A percentile compares a stretch with the other conserved stretches of the same genome.
These are phyloP conservation scores for Vicia villosa DNA, from an alignment of 306 rosid species.

Conservation along the genomic window DNA sequence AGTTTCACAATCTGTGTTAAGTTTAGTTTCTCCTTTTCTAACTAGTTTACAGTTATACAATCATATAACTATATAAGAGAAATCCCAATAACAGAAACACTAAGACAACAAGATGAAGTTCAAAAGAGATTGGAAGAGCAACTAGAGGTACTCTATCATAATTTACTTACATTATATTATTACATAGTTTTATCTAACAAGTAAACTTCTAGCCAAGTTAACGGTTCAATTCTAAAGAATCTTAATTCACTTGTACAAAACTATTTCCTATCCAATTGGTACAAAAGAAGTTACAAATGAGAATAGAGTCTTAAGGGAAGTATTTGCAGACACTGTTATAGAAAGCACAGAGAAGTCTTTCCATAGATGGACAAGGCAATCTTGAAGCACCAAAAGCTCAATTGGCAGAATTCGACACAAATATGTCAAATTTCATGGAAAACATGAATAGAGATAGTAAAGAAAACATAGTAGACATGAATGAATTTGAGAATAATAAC, in stretches of 20 bases:
- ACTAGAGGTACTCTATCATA: conserved; percentile 64
- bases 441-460: conserved; percentile 62
- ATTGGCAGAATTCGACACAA: conserved; percentile 49
- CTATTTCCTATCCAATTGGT: conserved; percentile 44
- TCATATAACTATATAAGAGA: conserved; percentile 44
- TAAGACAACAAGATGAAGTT: conserved; percentile 64
- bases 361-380: conserved; percentile 51
- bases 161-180: too few relatives aligned
- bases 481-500: conserved; percentile 40
- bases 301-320: conserved; percentile 91
- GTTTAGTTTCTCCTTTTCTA: conserved; percentile 22
- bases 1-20: too few relatives aligned
- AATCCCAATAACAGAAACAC: conserved; percentile 65
- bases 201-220: neutral
- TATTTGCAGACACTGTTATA: conserved; percentile 76
- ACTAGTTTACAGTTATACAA: conserved; percentile 18
- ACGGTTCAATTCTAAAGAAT: neutral
- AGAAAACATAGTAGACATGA: conserved; percentile 44
- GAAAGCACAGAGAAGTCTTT: conserved; percentile 72
- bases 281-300: conserved; percentile 64
- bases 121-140: conserved; percentile 81
- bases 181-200: too few relatives aligned
- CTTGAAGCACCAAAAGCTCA: conserved; percentile 26
- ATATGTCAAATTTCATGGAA: conserved; percentile 72
- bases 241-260: too few relatives aligned